phyloP scores from a whole-genome alignment of 768 basidiomycete genomes.

The Polyporus arcularius region DNA sequence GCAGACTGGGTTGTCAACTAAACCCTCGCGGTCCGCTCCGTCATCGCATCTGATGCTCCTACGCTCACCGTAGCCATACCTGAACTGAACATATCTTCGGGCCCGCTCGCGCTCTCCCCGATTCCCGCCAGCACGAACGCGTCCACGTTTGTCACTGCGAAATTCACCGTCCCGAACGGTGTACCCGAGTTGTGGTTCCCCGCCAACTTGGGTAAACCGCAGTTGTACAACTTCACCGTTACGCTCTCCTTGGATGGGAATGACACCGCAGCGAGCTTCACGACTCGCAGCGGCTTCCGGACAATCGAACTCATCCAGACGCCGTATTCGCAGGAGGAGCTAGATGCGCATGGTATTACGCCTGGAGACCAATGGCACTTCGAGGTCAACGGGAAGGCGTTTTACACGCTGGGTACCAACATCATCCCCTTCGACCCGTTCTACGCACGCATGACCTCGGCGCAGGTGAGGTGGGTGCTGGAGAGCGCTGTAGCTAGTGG shows the following conservation, averaged over 20 bases:
- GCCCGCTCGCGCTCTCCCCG: slow-evolving; percentile 30
- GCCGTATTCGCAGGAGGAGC: slow-evolving; percentile 46
- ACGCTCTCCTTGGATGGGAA: slow-evolving; percentile 33
- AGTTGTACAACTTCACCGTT: slow-evolving; percentile 53
- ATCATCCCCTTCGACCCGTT: slow-evolving; percentile 65
- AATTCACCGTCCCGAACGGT: slow-evolving; percentile 47
- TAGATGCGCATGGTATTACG: slow-evolving; percentile 50
- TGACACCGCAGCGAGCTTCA: slow-evolving; percentile 32
- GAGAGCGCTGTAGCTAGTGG: slow-evolving; percentile 56
- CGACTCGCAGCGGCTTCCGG: slow-evolving; percentile 55
- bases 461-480: slow-evolving; percentile 54
- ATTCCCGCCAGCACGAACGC: slow-evolving; percentile 27
- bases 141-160: slow-evolving; percentile 43
- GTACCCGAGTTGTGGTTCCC: slow-evolving; percentile 56
- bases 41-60: slow-evolving; percentile 35
- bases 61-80: slow-evolving; percentile 46
- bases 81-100: slow-evolving; percentile 45
- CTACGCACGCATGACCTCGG: slow-evolving; percentile 51
- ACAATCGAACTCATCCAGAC: slow-evolving; percentile 55
- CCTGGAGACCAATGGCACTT: slow-evolving; percentile 66
- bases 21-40: slow-evolving; percentile 50
- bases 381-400: slow-evolving; percentile 56
- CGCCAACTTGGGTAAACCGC: slow-evolving; percentile 56
- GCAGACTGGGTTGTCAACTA: slow-evolving; percentile 61
- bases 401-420: slow-evolving; percentile 57